Conservation (phyloP, 2,329 filamentous ascomycete genomes). For the Lasiodiplodia citricola region DNA sequence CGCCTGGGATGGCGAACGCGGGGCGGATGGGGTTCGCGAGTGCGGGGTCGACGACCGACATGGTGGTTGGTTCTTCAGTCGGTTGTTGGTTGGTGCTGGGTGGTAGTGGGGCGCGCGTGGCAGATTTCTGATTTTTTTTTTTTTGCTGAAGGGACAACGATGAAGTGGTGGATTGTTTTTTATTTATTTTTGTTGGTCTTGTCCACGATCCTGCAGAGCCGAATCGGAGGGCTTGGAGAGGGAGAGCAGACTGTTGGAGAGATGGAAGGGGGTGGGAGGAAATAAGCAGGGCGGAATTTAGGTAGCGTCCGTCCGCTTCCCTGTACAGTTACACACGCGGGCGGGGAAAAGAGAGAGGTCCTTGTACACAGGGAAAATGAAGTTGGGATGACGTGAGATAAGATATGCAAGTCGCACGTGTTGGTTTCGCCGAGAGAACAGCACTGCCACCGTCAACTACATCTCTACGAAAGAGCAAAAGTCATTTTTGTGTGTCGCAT, state of each 20-base stretch:
- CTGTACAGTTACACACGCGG: neutral
- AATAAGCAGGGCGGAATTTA: neutral
- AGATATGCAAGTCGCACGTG: neutral
- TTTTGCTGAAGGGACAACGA: neutral
- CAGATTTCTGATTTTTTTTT: neutral
- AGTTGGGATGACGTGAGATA: conserved; percentile 12
- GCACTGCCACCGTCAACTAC: neutral
- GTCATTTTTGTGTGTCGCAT: neutral
- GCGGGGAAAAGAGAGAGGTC: neutral
- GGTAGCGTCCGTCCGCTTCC: neutral
- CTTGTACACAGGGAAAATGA: neutral
- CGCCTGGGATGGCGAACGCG: conserved; percentile 1
- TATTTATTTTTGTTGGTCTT: too few relatives aligned
- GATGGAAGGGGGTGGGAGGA: neutral
- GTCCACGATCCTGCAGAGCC: too few relatives aligned
- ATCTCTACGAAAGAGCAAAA: neutral
- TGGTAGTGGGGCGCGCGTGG: neutral
- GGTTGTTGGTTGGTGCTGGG: neutral
- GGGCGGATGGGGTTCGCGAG: conserved; percentile 5
- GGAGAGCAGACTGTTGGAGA: neutral
- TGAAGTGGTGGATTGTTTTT: too few relatives aligned
- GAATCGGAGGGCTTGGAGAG: too few relatives aligned
- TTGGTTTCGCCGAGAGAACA: neutral
- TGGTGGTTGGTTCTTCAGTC: neutral
- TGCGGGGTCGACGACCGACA: conserved; percentile 21